Evolutionary conservation across 306 rosid species (phyloP).

Genomic region (Ziziphus jujuba): DNA sequence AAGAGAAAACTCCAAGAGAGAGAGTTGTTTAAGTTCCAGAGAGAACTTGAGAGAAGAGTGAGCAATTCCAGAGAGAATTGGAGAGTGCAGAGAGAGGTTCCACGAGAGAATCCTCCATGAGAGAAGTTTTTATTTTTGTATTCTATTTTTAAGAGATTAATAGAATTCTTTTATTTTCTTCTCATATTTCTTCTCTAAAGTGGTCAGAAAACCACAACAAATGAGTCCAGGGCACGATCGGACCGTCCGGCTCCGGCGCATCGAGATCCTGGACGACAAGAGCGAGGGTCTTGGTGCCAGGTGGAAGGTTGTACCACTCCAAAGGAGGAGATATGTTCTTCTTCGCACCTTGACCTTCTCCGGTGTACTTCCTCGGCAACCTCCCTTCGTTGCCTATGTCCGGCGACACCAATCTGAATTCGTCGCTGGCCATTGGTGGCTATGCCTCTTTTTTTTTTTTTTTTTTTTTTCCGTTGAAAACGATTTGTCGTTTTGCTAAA

Average conservation of each 20-base stretch:
- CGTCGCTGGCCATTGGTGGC: conserved; percentile 49
- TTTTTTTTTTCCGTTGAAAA: background rate
- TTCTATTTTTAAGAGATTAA: no score
- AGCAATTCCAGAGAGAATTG: no score
- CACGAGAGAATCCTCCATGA: no score
- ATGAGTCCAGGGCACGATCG: conserved; percentile 70
- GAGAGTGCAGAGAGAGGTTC: no score
- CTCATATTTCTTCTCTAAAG: no score
- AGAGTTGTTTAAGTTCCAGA: no score
- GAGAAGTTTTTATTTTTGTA: no score
- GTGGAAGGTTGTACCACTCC: conserved; percentile 83
- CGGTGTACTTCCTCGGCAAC: conserved; percentile 61
- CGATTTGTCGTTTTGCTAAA: background rate
- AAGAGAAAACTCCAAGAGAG: no score
- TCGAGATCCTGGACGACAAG: conserved; percentile 78
- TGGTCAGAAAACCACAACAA: no score
- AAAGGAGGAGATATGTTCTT: conserved; percentile 77
- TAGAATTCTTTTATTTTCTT: no score
- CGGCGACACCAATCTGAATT: conserved; percentile 62
- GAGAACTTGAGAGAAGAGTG: no score
- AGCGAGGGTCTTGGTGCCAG: conserved; percentile 62
- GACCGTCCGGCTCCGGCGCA: conserved; percentile 56
- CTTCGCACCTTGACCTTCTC: conserved; percentile 76
- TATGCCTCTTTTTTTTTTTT: background rate
- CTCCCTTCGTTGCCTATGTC: conserved; percentile 53